A percentile compares a stretch with the other conserved stretches of the same genome.
These are phyloP conservation scores for Phytophthora idaei DNA, from an alignment of 352 stramenopile species.

Conservation along the genomic window DNA sequence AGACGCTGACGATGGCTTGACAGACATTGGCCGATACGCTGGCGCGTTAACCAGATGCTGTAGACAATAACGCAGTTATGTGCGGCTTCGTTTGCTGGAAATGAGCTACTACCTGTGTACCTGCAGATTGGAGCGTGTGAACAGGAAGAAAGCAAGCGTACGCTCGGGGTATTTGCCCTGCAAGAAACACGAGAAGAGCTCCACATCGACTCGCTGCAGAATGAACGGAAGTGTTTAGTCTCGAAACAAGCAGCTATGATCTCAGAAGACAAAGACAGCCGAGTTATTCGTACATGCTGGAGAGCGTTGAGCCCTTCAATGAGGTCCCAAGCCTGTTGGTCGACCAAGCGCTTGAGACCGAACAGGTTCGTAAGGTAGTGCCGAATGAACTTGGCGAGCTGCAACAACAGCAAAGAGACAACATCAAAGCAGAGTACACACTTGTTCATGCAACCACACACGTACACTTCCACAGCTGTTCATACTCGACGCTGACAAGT, in stretches of 20 bases:
- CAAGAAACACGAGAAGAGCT: slow-evolving; percentile 68
- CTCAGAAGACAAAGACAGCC: background rate
- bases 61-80: background rate
- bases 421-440: background rate
- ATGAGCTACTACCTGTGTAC: slow-evolving; percentile 24
- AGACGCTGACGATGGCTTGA: slow-evolving; percentile 18
- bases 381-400: slow-evolving; percentile 57
- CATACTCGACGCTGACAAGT: slow-evolving; percentile 26
- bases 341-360: slow-evolving; percentile 61
- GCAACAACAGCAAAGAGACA: background rate
- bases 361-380: slow-evolving; percentile 74
- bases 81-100: background rate
- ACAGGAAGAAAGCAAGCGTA: slow-evolving; percentile 62
- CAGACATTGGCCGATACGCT: slow-evolving; percentile 37
- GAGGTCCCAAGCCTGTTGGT: slow-evolving; percentile 66
- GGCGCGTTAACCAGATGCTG: slow-evolving; percentile 32
- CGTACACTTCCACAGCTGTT: slow-evolving; percentile 27
- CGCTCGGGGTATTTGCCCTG: slow-evolving; percentile 52
- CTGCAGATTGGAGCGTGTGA: slow-evolving; percentile 45
- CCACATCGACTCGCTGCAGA: slow-evolving; percentile 50
- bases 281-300: slow-evolving; percentile 38
- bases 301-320: slow-evolving; percentile 50
- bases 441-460: background rate
- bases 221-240: background rate
- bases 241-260: background rate